Conservation (phyloP, 768 basidiomycete species). For the Leccinellum luteum region DNA sequence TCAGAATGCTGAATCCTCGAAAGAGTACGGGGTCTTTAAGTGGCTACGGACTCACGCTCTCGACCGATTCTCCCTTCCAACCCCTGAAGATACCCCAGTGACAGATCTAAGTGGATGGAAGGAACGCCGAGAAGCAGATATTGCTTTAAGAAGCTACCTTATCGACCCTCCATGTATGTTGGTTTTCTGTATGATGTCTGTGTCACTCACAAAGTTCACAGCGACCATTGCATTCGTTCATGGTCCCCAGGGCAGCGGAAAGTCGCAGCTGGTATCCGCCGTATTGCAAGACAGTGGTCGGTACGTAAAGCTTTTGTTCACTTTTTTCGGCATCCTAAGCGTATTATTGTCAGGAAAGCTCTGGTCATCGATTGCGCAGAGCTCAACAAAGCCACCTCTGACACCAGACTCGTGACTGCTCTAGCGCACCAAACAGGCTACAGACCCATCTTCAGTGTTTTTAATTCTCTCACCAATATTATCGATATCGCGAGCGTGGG, state of each 20-base stretch:
- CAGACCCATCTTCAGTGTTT: slow-evolving; percentile 84
- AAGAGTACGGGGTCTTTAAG: slow-evolving; percentile 72
- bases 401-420: slow-evolving; percentile 60
- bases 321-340: neutral
- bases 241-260: slow-evolving; percentile 84
- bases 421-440: slow-evolving; percentile 86
- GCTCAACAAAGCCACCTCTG: slow-evolving; percentile 67
- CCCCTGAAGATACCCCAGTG: slow-evolving; percentile 15
- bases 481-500: slow-evolving; percentile 92
- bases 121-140: slow-evolving; percentile 78
- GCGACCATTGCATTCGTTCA: slow-evolving; percentile 77
- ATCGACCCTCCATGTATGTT: slow-evolving; percentile 69
- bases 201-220: slow-evolving; percentile 27
- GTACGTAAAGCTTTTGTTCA: slow-evolving; percentile 29
- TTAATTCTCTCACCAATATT: slow-evolving; percentile 75
- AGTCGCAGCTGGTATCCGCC: slow-evolving; percentile 54
- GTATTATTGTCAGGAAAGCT: slow-evolving; percentile 46
- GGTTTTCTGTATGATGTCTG: neutral
- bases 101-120: slow-evolving; percentile 63
- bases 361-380: slow-evolving; percentile 83
- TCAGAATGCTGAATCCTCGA: slow-evolving; percentile 1
- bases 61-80: slow-evolving; percentile 41
- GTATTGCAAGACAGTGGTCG: slow-evolving; percentile 54
- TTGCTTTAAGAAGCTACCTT: slow-evolving; percentile 65
- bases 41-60: slow-evolving; percentile 69